Evolutionary conservation across 345 rosid genomes (phyloP).

Genomic region (Passiflora organensis): DNA sequence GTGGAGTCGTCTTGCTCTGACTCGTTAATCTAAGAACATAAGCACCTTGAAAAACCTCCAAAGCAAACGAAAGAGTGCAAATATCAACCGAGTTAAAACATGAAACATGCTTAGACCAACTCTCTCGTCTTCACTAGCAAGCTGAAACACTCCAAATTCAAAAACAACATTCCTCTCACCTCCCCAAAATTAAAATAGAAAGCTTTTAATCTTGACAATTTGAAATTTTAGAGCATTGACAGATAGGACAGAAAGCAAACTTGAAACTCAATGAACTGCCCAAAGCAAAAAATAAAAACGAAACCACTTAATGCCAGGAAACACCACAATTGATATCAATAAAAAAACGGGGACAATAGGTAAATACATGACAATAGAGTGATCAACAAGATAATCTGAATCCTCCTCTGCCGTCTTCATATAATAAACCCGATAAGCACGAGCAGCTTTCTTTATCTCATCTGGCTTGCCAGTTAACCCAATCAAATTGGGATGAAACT

Average conservation of each 20-base stretch:
- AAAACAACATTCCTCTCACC: neutral
- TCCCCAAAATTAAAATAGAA: neutral
- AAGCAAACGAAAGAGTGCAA: too few species aligned
- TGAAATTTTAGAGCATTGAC: too few species aligned
- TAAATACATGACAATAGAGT: conserved; percentile 88
- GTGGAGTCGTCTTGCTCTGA: too few species aligned
- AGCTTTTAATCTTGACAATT: neutral
- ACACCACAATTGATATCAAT: too few species aligned
- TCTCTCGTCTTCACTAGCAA: too few species aligned
- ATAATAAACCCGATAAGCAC: conserved; percentile 88
- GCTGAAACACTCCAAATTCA: too few species aligned
- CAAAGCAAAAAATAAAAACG: too few species aligned
- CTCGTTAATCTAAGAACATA: too few species aligned
- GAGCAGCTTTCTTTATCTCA: conserved; percentile 74
- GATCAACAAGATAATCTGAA: conserved; percentile 97
- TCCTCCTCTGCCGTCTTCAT: conserved; percentile 97
- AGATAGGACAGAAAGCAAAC: neutral
- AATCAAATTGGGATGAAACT: conserved; percentile 79
- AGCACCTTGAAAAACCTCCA: too few species aligned
- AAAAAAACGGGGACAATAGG: neutral
- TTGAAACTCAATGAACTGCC: neutral
- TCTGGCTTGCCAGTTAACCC: conserved; percentile 84
- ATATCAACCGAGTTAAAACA: too few species aligned
- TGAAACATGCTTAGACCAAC: too few species aligned
- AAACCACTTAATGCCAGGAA: too few species aligned